A percentile compares a stretch with the other conserved stretches of the same genome.
Evolutionary conservation across 2,329 filamentous ascomycete genomes (phyloP).

Genomic region (Claviceps capensis): DNA sequence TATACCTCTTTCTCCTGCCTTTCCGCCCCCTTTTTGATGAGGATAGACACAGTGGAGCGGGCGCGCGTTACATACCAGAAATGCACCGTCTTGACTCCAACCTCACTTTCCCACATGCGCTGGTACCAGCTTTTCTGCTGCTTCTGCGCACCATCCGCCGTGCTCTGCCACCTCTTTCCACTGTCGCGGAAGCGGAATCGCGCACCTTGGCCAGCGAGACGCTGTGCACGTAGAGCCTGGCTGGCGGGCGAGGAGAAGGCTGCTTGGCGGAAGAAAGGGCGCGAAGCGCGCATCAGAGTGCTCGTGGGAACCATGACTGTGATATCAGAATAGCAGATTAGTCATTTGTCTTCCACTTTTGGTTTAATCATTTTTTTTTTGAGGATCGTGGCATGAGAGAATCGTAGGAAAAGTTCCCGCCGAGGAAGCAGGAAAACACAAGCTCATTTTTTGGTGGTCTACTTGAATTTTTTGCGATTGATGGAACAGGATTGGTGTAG

Average conservation of each 20-base stretch:
- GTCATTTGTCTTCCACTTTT: background rate
- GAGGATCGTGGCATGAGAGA: background rate
- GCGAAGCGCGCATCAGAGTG: slow-evolving; percentile 38
- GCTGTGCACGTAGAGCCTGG: slow-evolving; percentile 35
- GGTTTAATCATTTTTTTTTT: background rate
- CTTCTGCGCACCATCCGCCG: slow-evolving; percentile 34
- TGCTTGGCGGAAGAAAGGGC: slow-evolving; percentile 41
- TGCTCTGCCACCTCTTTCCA: slow-evolving; percentile 57
- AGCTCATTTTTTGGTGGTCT: background rate
- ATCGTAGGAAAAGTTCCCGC: background rate
- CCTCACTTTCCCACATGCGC: slow-evolving; percentile 70
- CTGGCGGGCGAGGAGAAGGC: slow-evolving; percentile 10
- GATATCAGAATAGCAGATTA: background rate
- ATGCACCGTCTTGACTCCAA: slow-evolving; percentile 86
- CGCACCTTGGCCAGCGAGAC: slow-evolving; percentile 5
- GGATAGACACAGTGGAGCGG: background rate
- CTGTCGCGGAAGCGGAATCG: slow-evolving; percentile 28
- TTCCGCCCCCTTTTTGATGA: background rate
- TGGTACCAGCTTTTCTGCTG: slow-evolving; percentile 47
- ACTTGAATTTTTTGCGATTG: background rate
- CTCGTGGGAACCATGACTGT: slow-evolving; percentile 29
- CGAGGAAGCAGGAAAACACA: background rate
- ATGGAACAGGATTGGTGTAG: background rate
- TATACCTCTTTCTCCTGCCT: background rate
- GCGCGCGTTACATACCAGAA: slow-evolving; percentile 58